These are phyloP conservation scores for Apophysomyces variabilis DNA, from an alignment of 371 early-diverging fungal species.

Conservation along the genomic window DNA sequence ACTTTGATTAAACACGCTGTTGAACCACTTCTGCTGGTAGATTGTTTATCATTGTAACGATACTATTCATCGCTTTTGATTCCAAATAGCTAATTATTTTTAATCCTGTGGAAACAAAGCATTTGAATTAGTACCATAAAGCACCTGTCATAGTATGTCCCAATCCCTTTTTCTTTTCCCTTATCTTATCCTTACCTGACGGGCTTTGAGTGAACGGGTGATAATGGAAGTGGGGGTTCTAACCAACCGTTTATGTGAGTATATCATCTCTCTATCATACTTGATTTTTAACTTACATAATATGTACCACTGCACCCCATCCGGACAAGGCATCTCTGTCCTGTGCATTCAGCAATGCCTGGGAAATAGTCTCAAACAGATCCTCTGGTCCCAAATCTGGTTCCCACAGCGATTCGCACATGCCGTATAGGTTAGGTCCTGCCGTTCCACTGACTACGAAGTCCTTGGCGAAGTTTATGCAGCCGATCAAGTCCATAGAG, in stretches of 20 bases:
- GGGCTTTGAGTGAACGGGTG: slow-evolving; percentile 1
- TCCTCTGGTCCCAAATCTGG: slow-evolving; percentile 98
- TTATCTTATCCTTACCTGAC: background rate
- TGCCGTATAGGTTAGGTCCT: slow-evolving; percentile 90
- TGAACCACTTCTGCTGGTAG: background rate
- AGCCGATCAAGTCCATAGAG: slow-evolving; percentile 98
- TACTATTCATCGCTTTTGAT: too few relatives aligned
- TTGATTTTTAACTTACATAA: slow-evolving; percentile 71
- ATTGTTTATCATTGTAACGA: background rate
- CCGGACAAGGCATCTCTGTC: slow-evolving; percentile 99
- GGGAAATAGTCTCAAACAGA: slow-evolving; percentile 97
- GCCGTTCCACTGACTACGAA: slow-evolving; percentile 99
- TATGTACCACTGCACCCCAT: slow-evolving; percentile 98
- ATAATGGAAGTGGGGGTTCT: background rate
- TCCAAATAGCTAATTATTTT: background rate
- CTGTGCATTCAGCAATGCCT: slow-evolving; percentile 96
- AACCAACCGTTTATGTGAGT: background rate
- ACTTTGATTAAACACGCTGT: background rate
- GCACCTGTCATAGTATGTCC: background rate
- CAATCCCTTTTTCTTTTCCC: background rate
- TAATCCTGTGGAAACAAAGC: background rate
- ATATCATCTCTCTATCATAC: background rate
- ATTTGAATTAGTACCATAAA: background rate
- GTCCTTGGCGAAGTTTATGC: slow-evolving; percentile 93
- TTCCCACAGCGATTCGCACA: slow-evolving; percentile 98